Evolutionary conservation across 306 rosid species (phyloP).

Genomic region (Malus asiatica): DNA sequence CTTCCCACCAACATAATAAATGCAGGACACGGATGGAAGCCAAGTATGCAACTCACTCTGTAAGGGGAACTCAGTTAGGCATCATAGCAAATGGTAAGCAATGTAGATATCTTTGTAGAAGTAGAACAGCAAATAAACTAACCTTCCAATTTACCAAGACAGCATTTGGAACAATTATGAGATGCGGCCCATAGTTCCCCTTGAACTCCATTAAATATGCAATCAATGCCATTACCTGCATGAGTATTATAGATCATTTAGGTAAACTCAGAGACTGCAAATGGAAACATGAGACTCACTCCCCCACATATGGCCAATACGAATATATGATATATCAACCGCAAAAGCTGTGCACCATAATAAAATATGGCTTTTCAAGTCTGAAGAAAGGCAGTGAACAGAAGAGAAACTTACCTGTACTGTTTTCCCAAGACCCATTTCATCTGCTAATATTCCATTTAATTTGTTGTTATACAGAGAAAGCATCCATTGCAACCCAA

Average conservation of each 20-base stretch:
- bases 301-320: neutral
- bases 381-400: neutral
- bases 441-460: conserved; percentile 97
- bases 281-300: conserved; percentile 7
- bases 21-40: conserved; percentile 95
- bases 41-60: conserved; percentile 90
- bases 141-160: conserved; percentile 99
- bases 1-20: conserved; percentile 88
- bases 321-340: neutral
- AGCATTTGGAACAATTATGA: conserved; percentile 95
- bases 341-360: neutral
- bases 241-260: conserved; percentile 10
- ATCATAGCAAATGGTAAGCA: conserved; percentile 9
- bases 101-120: neutral
- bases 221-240: conserved; percentile 96
- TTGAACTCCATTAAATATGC: conserved; percentile 98
- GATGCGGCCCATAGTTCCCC: conserved; percentile 99
- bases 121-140: conserved; percentile 5
- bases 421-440: conserved; percentile 99
- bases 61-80: conserved; percentile 25
- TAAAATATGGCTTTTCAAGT: neutral
- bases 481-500: conserved; percentile 99
- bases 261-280: conserved; percentile 1
- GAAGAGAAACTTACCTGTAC: conserved; percentile 66
- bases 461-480: conserved; percentile 94